These are phyloP conservation scores for Chimonanthus salicifolius DNA, from an alignment of 164 flowering plant genomes.

Conservation along the genomic window DNA sequence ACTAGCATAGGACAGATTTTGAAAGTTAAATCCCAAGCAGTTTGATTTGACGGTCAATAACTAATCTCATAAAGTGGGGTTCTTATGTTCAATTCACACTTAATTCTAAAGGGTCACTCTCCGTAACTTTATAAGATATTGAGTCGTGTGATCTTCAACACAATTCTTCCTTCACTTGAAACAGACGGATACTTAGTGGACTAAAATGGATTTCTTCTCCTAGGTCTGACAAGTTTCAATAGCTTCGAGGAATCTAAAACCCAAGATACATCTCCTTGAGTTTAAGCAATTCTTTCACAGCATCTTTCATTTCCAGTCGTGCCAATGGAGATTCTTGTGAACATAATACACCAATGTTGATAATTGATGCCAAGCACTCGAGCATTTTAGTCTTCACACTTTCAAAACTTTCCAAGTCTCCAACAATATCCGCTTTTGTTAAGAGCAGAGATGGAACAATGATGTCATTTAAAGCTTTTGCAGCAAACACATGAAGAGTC, in stretches of 20 bases:
- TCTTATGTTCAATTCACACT: too few species aligned
- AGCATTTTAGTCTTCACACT: neutral
- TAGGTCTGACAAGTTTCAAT: too few species aligned
- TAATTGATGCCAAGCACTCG: slow-evolving; percentile 1
- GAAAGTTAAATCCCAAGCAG: too few species aligned
- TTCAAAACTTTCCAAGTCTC: neutral
- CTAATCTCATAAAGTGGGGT: too few species aligned
- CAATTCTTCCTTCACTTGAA: too few species aligned
- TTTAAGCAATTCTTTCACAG: neutral
- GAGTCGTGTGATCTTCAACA: too few species aligned
- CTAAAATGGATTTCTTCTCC: too few species aligned
- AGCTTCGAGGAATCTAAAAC: neutral
- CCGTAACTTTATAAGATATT: too few species aligned
- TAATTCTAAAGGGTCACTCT: too few species aligned
- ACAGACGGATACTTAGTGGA: too few species aligned
- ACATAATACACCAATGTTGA: slow-evolving; percentile 4
- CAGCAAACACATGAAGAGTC: slow-evolving; percentile 15
- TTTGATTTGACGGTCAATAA: too few species aligned
- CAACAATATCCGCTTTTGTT: neutral
- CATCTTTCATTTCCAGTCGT: slow-evolving; percentile 2
- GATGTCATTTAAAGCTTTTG: slow-evolving; percentile 20
- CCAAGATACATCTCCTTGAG: neutral
- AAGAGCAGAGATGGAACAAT: slow-evolving; percentile 18
- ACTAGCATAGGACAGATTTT: too few species aligned
- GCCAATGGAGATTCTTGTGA: neutral